Base-by-base conservation (phyloP, 169 alveolate genomes). In the Pseudocohnilembus persalinus region DNA sequence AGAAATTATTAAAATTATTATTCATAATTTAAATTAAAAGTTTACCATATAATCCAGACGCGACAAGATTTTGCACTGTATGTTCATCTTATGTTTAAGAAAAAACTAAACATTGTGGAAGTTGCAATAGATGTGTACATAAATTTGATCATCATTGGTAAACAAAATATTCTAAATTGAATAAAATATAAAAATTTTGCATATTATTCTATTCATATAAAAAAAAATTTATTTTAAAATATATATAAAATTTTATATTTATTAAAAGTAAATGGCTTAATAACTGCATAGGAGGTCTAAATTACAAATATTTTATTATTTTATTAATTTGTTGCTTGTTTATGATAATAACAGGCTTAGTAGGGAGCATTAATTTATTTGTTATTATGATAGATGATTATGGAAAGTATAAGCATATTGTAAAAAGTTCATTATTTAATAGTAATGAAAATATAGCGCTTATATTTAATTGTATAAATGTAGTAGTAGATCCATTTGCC, bases 241-340 rank as follows among this genome's bases (percentile, higher is more conserved):
- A 4, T 27, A n/a, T 30, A 74, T 74, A 1, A 74, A 16, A 74
- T 24, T 30, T 26, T 4, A 0, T 74, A 24, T 30, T 20, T 74
- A 29, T 30, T 76, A 30, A 30, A 0, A 76, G 92, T 72, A 74
- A 68, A 34, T 92, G 93, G 89, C 89, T 92, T 15, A 92, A 92
- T 74, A 92, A 92, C 75, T 92, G 95, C 68, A 84, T 92, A 27
- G 95, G 95, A 27, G 30, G 29, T 0, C 74, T 82, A 26, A 92
- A 92, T 33, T 92, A 92, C 32, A 80, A 65, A 34, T 65, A 75
- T 28, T 89, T 88, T 78, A 34, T 73, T 34, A 29, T 27, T 32
- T 73, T 88, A 31, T 30, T 86, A n/a, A 27, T 31, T 33, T 20
- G 29, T 74, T 78, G 73, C 35, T 49, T 49, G 20, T 4, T 4